Evolutionary conservation across 305 asterid genomes (phyloP), one percentile per base, ranked within the genome.

Genomic region (Rubia balearica): DNA sequence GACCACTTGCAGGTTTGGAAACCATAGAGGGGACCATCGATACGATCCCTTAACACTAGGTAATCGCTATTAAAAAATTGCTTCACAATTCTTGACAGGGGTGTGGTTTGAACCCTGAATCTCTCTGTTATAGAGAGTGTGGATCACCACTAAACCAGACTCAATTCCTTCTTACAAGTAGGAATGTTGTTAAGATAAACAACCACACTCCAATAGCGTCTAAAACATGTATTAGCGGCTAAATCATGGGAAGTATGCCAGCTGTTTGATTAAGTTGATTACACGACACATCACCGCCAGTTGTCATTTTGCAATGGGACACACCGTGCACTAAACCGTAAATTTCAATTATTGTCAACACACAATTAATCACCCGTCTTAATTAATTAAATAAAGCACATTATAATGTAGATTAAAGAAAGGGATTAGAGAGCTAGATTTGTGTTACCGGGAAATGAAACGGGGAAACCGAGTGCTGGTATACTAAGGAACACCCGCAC

Each of bases 391-490:
- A 24, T 24, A 24, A 24, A 24, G 24, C 24, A 24, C 24, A 24
- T 33, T 33, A 33, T 33, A 3, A 33, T 33, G 36, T 33, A 33
- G 36, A 36, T 36, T 36, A 36, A 36, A 36, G 40, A 51, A 33
- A 49, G 9, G 61, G 41, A 41, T 43, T 14, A 40, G 14, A 41
- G 27, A 48, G 70, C 55, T 65, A 11, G 65, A 36, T 66, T 74
- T 27, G 14, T 71, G 79, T 69, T 72, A 75, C 81, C 71, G 83
- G 84, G 84, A 77, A 84, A 78, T 38, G 81, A 61, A 76, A 81
- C 75, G 67, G 64, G 83, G 22, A 76, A 69, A 57, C 79, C 67
- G 53, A 77, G 46, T 75, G 79, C 76, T 67, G 76, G 76, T 19
- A 63, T 1, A 66, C 27, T n/a, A 55, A 71, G 85, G 77, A 79